Base-by-base conservation (phyloP, 75 land plant genomes). In the Isoetes taiwanensis region DNA sequence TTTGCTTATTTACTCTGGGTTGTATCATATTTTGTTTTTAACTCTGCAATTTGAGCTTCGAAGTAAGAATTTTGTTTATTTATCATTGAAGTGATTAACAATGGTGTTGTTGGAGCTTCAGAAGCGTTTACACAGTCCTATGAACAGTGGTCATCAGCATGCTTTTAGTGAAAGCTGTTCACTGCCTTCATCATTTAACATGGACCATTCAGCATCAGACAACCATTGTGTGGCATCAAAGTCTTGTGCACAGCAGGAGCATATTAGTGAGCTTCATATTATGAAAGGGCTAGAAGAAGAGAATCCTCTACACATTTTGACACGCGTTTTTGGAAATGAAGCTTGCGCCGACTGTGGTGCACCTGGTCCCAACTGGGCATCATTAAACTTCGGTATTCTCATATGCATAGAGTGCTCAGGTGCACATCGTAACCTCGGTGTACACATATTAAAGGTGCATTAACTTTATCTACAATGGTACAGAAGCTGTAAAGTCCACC, bases 361-460 rank as follows among this genome's bases (percentile, higher is more conserved):
- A 24, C 60, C 87, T 52, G 91, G 83, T 30, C 91, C 91, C 11
- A 87, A 86, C 67, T 86, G 91, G 91, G 91, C 91, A 50, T 86
- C 91, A 6, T 69, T 86, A 32, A 86, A 86, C 58, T 75, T 86
- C 24, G 87, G 91, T 26, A 64, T 86, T 58, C 80, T 86, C 34
- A 60, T 86, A 30, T 86, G 91, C 43, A 86, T 86, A 39, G 91
- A 86, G 68, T 86, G 91, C 57, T 86, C 91, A 46, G 91, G 91
- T 43, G 91, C 83, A 34, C 91, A 86, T 40, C 87, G 91, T 33
- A 86, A 86, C 72, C 83, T 86, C 59, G 91, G 91, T 59, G 91
- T 86, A 23, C 91, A 86, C 48, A 79, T 86, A 60, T 86, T 87
- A 52, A 86, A 86, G 91, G 90, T 85, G n/a, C n/a, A n/a, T n/a